Conservation (phyloP, 805 yeast genomes). For the Saturnispora gosingensis region DNA sequence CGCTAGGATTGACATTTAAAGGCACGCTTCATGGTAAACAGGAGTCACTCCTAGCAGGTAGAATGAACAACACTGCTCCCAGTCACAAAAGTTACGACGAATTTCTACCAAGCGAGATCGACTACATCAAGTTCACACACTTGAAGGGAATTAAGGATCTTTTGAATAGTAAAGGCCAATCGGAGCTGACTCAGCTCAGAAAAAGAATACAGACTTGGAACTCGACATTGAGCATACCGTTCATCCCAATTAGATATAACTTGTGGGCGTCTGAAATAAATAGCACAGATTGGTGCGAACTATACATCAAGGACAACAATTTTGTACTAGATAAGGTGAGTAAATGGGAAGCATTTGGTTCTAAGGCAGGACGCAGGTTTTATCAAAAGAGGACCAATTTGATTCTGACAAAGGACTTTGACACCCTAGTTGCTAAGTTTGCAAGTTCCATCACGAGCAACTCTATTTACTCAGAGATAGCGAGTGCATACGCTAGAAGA, state of each 20-base stretch:
- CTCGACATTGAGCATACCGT: conserved; percentile 9
- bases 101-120: conserved; percentile 16
- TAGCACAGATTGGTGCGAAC: conserved; percentile 8
- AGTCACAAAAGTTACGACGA: conserved; percentile 3
- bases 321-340: conserved; percentile 1
- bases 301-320: conserved; percentile 7
- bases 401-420: conserved; percentile 4
- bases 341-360: background rate
- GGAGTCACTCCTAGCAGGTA: conserved; percentile 5
- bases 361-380: background rate
- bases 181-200: background rate
- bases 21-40: conserved; percentile 20
- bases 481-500: background rate
- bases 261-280: background rate
- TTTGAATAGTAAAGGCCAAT: conserved; percentile 6
- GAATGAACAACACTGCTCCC: background rate
- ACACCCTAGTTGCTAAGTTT: background rate
- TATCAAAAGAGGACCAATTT: background rate
- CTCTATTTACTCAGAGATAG: background rate
- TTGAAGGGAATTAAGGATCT: conserved; percentile 23
- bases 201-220: conserved; percentile 1
- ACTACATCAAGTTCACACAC: conserved; percentile 23
- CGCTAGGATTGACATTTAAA: conserved; percentile 21
- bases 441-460: background rate
- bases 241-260: conserved; percentile 9